Percentiles rank a stretch among this genome's conserved stretches.
These are phyloP conservation scores for Tranzscheliella williamsii DNA, from an alignment of 1,284 basidiomycete genomes.

Conservation along the genomic window DNA sequence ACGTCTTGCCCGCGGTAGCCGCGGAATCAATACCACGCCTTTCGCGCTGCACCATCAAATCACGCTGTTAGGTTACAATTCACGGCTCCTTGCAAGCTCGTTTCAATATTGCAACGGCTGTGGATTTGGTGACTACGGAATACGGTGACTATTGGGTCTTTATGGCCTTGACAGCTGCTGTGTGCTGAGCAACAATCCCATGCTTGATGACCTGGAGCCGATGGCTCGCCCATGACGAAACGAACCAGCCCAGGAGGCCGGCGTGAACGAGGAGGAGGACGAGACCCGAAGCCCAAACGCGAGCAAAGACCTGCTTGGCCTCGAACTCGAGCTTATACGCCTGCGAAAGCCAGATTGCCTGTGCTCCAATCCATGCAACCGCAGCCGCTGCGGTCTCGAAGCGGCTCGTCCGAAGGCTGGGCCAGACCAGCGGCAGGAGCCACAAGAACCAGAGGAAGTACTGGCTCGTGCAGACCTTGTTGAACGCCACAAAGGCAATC, in stretches of 20 bases:
- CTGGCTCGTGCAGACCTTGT: conserved; percentile 97
- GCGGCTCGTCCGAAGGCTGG: conserved; percentile 64
- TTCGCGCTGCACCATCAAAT: no score
- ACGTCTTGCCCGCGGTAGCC: no score
- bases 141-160: conserved; percentile 17
- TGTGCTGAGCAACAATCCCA: conserved; percentile 4
- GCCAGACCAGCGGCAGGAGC: conserved; percentile 80
- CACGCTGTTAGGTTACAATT: no score
- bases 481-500: conserved; percentile 85
- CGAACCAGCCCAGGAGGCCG: conserved; percentile 25
- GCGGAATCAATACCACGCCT: no score
- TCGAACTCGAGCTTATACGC: conserved; percentile 57
- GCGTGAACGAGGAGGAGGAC: conserved; percentile 41
- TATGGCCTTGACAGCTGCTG: conserved; percentile 8
- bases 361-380: conserved; percentile 72
- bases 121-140: background rate
- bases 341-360: conserved; percentile 53
- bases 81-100: no score
- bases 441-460: conserved; percentile 98
- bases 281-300: conserved; percentile 48
- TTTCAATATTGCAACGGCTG: no score
- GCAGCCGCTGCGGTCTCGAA: conserved; percentile 45
- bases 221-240: conserved; percentile 43
- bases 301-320: conserved; percentile 46
- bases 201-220: conserved; percentile 22